Percentiles rank a stretch among this genome's conserved stretches.
Evolutionary conservation across 1,139 yeast species (phyloP).

Genomic region (Candida sp.): DNA sequence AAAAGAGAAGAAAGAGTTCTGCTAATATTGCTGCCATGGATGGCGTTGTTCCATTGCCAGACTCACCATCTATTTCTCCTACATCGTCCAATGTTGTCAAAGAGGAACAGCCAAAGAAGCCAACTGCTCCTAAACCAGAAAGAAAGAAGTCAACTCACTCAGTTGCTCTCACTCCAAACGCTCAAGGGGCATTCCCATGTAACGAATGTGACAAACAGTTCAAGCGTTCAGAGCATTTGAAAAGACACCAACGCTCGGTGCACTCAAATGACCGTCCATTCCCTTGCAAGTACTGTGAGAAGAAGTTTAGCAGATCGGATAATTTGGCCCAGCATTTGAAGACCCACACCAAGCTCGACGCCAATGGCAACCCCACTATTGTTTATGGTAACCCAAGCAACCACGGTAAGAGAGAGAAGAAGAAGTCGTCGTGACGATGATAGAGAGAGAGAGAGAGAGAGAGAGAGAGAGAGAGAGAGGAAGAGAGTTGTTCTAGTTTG

Average conservation of each 20-base stretch:
- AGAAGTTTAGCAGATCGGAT: slow-evolving; percentile 51
- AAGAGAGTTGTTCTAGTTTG: not conserved
- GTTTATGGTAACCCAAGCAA: slow-evolving; percentile 42
- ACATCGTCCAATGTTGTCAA: slow-evolving; percentile 4
- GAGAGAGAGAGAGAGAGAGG: too few species aligned
- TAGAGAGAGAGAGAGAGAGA: too few species aligned
- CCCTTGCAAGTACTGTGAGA: slow-evolving; percentile 53
- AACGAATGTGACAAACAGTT: slow-evolving; percentile 50
- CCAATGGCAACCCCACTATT: slow-evolving; percentile 39
- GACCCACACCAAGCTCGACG: slow-evolving; percentile 46
- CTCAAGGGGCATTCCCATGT: slow-evolving; percentile 40
- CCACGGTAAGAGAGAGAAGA: slow-evolving; percentile 27
- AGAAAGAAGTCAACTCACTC: slow-evolving; percentile 13
- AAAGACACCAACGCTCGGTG: slow-evolving; percentile 52
- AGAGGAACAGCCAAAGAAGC: not conserved
- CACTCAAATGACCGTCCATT: slow-evolving; percentile 53
- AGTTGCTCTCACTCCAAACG: slow-evolving; percentile 10
- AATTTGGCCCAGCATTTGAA: slow-evolving; percentile 55
- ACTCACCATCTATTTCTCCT: slow-evolving; percentile 12
- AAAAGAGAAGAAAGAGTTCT: slow-evolving; percentile 16
- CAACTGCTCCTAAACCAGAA: not conserved
- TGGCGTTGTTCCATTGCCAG: not conserved
- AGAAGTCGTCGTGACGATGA: slow-evolving; percentile 15
- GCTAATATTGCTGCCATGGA: slow-evolving; percentile 1
- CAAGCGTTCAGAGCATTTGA: slow-evolving; percentile 53